Percentiles rank a stretch among this genome's conserved stretches.
Evolutionary conservation across 768 basidiomycete genomes (phyloP).

Genomic region (Pulveroboletus sp.): DNA sequence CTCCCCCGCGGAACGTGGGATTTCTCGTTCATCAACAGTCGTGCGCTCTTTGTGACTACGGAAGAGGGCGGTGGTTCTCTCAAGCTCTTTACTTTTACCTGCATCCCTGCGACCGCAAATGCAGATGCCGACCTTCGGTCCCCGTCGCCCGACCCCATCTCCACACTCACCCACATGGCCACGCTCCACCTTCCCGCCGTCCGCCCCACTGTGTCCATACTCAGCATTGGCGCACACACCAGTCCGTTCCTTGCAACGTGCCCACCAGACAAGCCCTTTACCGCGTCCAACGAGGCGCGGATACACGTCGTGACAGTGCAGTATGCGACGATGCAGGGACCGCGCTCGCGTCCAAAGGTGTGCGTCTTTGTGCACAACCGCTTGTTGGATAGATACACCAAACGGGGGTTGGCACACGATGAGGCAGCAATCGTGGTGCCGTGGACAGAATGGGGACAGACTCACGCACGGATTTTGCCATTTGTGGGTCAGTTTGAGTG

Average conservation of each 20-base stretch:
- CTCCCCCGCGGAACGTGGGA: slow-evolving; percentile 35
- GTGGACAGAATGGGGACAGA: slow-evolving; percentile 42
- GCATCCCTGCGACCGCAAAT: slow-evolving; percentile 14
- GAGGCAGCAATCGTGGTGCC: slow-evolving; percentile 7
- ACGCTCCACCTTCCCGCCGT: slow-evolving; percentile 14
- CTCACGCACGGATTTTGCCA: slow-evolving; percentile 32
- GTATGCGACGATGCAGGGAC: slow-evolving; percentile 10
- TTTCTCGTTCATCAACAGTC: slow-evolving; percentile 46
- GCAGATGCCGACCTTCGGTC: background rate
- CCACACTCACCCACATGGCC: slow-evolving; percentile 18
- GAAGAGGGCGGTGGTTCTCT: slow-evolving; percentile 34
- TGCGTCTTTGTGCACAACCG: slow-evolving; percentile 36
- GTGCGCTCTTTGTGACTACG: slow-evolving; percentile 43
- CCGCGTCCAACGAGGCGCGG: slow-evolving; percentile 24
- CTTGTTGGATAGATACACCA: slow-evolving; percentile 21
- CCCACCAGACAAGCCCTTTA: slow-evolving; percentile 22
- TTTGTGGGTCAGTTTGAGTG: slow-evolving; percentile 34
- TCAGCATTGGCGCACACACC: slow-evolving; percentile 30
- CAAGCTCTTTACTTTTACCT: slow-evolving; percentile 41
- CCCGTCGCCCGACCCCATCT: background rate
- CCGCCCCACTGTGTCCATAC: slow-evolving; percentile 7
- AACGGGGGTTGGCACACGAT: background rate
- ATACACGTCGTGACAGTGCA: slow-evolving; percentile 24
- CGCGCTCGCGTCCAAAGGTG: slow-evolving; percentile 10
- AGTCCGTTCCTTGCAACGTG: slow-evolving; percentile 31